phyloP scores from a whole-genome alignment of 1,284 basidiomycete genomes.

The Trichosporon ovoides region DNA sequence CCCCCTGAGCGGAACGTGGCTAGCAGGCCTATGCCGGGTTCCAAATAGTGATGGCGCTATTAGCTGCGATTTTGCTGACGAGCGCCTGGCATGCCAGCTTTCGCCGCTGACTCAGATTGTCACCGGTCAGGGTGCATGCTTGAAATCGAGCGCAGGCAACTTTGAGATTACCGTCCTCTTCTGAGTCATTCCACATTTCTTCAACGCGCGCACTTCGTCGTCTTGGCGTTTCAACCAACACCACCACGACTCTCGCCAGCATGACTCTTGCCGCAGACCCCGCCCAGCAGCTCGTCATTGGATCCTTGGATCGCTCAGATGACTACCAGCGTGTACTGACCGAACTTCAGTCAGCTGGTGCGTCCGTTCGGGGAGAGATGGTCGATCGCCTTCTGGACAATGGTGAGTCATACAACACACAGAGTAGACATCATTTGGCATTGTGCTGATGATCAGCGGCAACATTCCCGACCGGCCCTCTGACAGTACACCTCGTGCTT shows the following conservation, averaged over 20 bases:
- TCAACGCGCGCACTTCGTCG: no score
- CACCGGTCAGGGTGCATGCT: no score
- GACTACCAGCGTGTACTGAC: slow-evolving; percentile 43
- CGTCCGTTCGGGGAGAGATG: slow-evolving; percentile 44
- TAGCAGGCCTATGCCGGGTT: neutral
- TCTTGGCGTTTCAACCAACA: no score
- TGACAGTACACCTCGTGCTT: slow-evolving; percentile 44
- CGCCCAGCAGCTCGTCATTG: slow-evolving; percentile 40
- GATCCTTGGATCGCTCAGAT: slow-evolving; percentile 44
- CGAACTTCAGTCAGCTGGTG: slow-evolving; percentile 28
- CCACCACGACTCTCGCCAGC: neutral
- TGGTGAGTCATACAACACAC: slow-evolving; percentile 29
- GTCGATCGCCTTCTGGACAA: slow-evolving; percentile 46
- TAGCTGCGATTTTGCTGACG: neutral
- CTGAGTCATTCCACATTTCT: neutral
- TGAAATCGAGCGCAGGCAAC: neutral
- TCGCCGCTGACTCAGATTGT: neutral
- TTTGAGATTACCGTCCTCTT: neutral
- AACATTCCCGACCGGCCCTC: slow-evolving; percentile 36
- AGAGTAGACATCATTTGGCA: no score
- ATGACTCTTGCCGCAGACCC: slow-evolving; percentile 11
- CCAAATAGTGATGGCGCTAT: slow-evolving; percentile 3
- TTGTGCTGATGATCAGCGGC: slow-evolving; percentile 34
- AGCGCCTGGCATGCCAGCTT: neutral
- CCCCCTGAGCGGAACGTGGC: no score